A percentile compares a stretch with the other conserved stretches of the same genome.
Conservation (phyloP, 1,139 yeast species). For the Wickerhamomyces sp. region DNA sequence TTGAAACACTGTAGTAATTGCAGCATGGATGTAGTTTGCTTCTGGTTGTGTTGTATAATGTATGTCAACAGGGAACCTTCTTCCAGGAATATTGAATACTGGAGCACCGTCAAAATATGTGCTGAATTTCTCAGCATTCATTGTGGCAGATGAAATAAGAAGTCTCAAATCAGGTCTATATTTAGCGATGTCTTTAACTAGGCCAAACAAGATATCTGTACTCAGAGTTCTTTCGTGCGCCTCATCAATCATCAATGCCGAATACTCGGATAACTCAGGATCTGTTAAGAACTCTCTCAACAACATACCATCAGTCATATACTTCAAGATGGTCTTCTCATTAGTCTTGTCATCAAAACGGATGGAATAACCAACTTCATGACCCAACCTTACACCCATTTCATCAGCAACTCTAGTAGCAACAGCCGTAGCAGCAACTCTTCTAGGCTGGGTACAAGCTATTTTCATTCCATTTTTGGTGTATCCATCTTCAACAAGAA, state of each 20-base stretch:
- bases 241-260: constrained; percentile 91
- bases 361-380: constrained; percentile 81
- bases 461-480: constrained; percentile 49
- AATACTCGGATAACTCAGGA: constrained; percentile 61
- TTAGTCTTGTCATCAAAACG: constrained; percentile 79
- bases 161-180: constrained; percentile 66
- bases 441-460: constrained; percentile 93
- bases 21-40: constrained; percentile 85
- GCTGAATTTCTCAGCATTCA: constrained; percentile 83
- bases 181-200: constrained; percentile 66
- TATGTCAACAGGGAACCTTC: constrained; percentile 84
- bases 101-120: constrained; percentile 80
- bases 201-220: constrained; percentile 86
- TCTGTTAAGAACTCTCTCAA: constrained; percentile 79
- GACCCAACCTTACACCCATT: constrained; percentile 65
- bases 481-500: constrained; percentile 77
- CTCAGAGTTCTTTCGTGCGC: constrained; percentile 93
- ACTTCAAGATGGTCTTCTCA: constrained; percentile 65
- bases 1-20: constrained; percentile 76
- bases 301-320: constrained; percentile 94
- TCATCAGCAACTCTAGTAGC: constrained; percentile 91
- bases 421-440: constrained; percentile 94
- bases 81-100: constrained; percentile 82
- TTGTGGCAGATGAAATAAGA: constrained; percentile 89
- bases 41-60: constrained; percentile 86